Conservation (phyloP, 495 filamentous ascomycete species). For the Staphylotrichum tortipilum region DNA sequence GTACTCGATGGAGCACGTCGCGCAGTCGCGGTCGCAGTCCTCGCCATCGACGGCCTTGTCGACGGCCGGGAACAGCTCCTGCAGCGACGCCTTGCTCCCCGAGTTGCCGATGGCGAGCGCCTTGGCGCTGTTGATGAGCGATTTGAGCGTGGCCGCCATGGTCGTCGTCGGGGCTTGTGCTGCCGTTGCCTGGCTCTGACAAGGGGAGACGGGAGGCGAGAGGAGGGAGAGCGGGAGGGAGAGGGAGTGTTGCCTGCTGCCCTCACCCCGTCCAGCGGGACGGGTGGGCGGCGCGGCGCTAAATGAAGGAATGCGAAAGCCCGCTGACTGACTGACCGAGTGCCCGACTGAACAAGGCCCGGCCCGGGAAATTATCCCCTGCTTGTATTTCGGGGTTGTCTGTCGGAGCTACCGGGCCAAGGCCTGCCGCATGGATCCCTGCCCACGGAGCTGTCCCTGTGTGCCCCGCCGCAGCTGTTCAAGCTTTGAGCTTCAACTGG, state of each 20-base stretch:
- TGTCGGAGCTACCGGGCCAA: constrained; percentile 4
- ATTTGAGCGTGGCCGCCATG: constrained; percentile 24
- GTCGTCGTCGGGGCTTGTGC: not conserved
- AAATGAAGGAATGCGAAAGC: not conserved
- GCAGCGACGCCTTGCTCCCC: constrained; percentile 52
- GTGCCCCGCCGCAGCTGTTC: too few relatives aligned
- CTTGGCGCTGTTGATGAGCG: constrained; percentile 35
- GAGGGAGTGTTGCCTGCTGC: too few relatives aligned
- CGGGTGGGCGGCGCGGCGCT: not conserved
- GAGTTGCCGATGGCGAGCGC: constrained; percentile 56
- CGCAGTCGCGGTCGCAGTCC: constrained; percentile 84
- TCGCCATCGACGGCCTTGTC: constrained; percentile 71
- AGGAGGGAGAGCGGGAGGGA: not conserved
- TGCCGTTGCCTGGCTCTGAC: too few relatives aligned
- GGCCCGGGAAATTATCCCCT: too few relatives aligned
- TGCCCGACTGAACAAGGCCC: too few relatives aligned
- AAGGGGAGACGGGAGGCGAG: too few relatives aligned
- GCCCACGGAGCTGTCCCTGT: too few relatives aligned
- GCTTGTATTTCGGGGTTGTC: not conserved
- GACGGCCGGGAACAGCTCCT: constrained; percentile 56
- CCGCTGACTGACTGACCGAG: not conserved
- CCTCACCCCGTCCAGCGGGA: not conserved
- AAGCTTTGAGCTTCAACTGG: too few relatives aligned
- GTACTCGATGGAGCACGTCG: constrained; percentile 67
- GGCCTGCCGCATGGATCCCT: too few relatives aligned